Base-by-base conservation (phyloP, 768 basidiomycete genomes). In the Rhodotorula babjevae region DNA sequence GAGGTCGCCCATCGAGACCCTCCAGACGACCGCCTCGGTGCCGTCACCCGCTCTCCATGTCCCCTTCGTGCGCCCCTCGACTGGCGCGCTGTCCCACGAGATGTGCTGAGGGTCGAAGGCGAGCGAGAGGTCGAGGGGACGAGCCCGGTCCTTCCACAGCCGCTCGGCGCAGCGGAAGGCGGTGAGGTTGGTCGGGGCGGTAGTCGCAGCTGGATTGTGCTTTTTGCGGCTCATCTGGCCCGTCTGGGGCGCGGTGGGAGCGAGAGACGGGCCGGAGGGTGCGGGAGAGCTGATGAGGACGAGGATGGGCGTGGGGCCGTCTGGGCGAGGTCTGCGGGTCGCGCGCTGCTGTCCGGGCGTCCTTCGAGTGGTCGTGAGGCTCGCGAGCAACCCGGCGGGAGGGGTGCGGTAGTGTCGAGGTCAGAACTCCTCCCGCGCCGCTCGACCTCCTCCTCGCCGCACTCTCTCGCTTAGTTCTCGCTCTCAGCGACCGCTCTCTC, bases 101-200 rank as follows among this genome's bases (percentile, higher is more conserved):
- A 72, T 57, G 6, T 55, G 29, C 3, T n/a, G 8, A 4, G 47
- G 6, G 60, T 72, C 71, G 27, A 72, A 72, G 0, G 67, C 71
- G 71, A 61, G 58, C 50, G 66, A 52, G 50, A 68, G 67, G 50
- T 50, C 53, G 42, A 29, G 36, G 4, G 25, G 33, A 11, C 50
- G 18, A 18, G 61, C 2, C 8, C 47, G 21, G 19, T 27, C 19
- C 61, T 75, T 75, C 63, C 60, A 75, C 6, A 27, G 44, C 9
- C 74, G 67, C 31, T 75, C 74, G n/a, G 64, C 74, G 27, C 46
- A 27, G 42, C 74, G 63, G 56, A 75, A 75, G 14, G 70, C 58
- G 33, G 61, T 62, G 40, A 36, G 55, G 40, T 36, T 49, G 6
- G 53, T 36, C 16, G 67, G 67, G 0, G 67, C 52, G 1, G 71